Evolutionary conservation across 73 alveolate genomes (phyloP).

Genomic region (Paramecium sexaurelia): DNA sequence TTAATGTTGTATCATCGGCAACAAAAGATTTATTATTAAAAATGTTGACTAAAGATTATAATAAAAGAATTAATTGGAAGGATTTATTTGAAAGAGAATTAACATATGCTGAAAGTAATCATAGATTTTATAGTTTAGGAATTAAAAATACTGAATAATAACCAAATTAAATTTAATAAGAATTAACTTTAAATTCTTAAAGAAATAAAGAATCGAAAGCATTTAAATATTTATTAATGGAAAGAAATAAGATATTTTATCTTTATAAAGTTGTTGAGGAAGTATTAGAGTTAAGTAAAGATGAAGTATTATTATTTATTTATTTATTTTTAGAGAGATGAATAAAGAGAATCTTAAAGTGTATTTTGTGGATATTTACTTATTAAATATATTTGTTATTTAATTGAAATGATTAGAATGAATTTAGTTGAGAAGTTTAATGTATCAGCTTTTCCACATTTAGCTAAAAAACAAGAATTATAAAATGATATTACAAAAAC

Average conservation of each 20-base stretch:
- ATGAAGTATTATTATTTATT: background rate
- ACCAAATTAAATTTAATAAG: slow-evolving; percentile 44
- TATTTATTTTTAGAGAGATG: slow-evolving; percentile 28
- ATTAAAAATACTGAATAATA: slow-evolving; percentile 24
- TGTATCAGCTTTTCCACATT: slow-evolving; percentile 65
- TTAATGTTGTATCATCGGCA: slow-evolving; percentile 35
- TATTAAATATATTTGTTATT: slow-evolving; percentile 39
- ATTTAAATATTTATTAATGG: slow-evolving; percentile 58
- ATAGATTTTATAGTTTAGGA: background rate
- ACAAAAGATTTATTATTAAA: slow-evolving; percentile 51
- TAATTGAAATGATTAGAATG: slow-evolving; percentile 4
- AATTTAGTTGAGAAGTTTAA: slow-evolving; percentile 64
- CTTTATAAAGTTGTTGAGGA: slow-evolving; percentile 65
- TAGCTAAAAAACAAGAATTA: slow-evolving; percentile 52
- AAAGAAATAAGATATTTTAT: slow-evolving; percentile 64
- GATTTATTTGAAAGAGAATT: slow-evolving; percentile 64
- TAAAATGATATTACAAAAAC: slow-evolving; percentile 62
- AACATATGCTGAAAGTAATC: slow-evolving; percentile 50
- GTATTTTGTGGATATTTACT: slow-evolving; percentile 45
- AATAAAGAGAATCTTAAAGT: slow-evolving; percentile 53
- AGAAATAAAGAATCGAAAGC: slow-evolving; percentile 67
- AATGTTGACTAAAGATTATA: slow-evolving; percentile 60
- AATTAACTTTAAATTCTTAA: background rate
- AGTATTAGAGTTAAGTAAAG: slow-evolving; percentile 54
- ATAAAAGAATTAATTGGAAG: slow-evolving; percentile 65